Base-by-base conservation (phyloP, 2,329 filamentous ascomycete species). In the Colletotrichum sp. region DNA sequence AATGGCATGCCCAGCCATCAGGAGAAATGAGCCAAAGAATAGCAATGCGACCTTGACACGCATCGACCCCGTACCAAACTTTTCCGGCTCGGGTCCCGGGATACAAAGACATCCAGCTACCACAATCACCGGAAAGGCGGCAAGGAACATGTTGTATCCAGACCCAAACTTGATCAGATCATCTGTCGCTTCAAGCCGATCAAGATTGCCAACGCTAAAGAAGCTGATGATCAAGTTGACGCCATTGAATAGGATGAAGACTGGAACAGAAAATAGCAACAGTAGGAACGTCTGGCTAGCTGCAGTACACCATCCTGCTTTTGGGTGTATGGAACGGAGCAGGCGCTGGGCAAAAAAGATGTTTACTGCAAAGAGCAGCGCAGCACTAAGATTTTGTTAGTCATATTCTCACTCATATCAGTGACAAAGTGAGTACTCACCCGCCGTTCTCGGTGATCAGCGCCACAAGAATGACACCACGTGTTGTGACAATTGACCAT, bases 321-420 rank as follows among this genome's bases (percentile, higher is more conserved):
- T 18, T 10, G 85, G 85, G 39, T 84, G 85, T 67, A 82, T 81
- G 3, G 85, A 83, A 60, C 85, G 84, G 5, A 86, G 77, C 30
- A 87, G 79, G 57, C 85, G 84, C 75, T 85, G 85, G 3, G 83
- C 82, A 71, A 86, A 84, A 75, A 86, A 80, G 21, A 86, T 80
- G 77, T 86, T 86, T 75, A 85, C 78, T 34, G 84, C 77, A 64
- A 85, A 86, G 21, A 85, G 36, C 15, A 85, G 70, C 8, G 84
- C 79, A 12, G 84, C 82, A 26, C 85, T 82, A 34, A 6, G 4
- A 12, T 9, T 7, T 16, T 18, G 18, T 70, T 34, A 70, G 57
- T 62, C n/a, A 12, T 7, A 18, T 13, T 8, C 6, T 63, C 32
- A 34, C 15, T 12, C 8, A 15, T 10, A 24, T n/a, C 62, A 30